These are phyloP conservation scores for Adenanthera pavonina DNA, from an alignment of 306 rosid genomes.

Conservation along the genomic window DNA sequence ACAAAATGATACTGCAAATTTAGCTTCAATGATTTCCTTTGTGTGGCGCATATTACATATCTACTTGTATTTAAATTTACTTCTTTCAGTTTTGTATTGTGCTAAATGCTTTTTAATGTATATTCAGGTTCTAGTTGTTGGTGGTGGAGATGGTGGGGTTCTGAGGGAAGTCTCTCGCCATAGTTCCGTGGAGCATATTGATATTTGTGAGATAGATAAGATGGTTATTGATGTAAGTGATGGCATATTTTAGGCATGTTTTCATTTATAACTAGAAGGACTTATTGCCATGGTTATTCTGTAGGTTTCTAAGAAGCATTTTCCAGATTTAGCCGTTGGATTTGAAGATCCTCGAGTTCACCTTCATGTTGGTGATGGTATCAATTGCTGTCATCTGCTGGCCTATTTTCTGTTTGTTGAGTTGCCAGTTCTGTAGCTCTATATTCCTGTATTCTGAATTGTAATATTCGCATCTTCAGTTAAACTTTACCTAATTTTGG, in stretches of 20 bases:
- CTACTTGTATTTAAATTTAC: slow-evolving; percentile 12
- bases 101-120: slow-evolving; percentile 14
- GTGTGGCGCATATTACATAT: slow-evolving; percentile 7
- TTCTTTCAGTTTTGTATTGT: background rate
- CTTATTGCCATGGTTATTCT: slow-evolving; percentile 33
- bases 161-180: slow-evolving; percentile 92
- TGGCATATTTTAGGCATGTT: background rate
- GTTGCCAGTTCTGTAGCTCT: slow-evolving; percentile 5
- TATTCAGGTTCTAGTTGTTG: slow-evolving; percentile 90
- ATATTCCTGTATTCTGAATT: slow-evolving; percentile 19
- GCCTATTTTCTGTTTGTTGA: slow-evolving; percentile 25
- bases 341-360: slow-evolving; percentile 95
- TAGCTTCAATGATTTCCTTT: background rate
- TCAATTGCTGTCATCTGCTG: slow-evolving; percentile 19
- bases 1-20: slow-evolving; percentile 14
- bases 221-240: slow-evolving; percentile 95
- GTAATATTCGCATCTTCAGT: background rate
- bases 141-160: slow-evolving; percentile 99
- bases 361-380: slow-evolving; percentile 93
- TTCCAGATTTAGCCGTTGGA: slow-evolving; percentile 87
- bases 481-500: slow-evolving; percentile 36
- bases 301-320: slow-evolving; percentile 84
- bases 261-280: slow-evolving; percentile 26
- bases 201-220: slow-evolving; percentile 97
- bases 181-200: slow-evolving; percentile 83